Conservation (phyloP, 805 yeast genomes). For the Candida glaebosa region DNA sequence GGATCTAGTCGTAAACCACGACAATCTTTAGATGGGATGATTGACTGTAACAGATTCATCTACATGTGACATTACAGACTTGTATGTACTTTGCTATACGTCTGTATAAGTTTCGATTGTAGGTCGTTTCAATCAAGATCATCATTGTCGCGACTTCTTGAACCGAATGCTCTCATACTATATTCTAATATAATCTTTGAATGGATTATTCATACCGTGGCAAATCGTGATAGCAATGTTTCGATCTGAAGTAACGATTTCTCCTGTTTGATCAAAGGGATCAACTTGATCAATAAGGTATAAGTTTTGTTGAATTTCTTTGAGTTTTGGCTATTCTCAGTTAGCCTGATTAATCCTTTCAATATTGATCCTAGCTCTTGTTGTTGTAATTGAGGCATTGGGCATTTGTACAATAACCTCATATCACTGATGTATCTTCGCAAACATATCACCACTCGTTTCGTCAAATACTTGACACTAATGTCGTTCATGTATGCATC, state of each 20-base stretch:
- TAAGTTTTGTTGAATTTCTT: conserved; percentile 8
- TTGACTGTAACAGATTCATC: too few species aligned
- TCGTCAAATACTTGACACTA: conserved; percentile 39
- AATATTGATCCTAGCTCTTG: conserved; percentile 53
- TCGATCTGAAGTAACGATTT: conserved; percentile 3
- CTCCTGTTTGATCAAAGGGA: conserved; percentile 14
- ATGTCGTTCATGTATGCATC: conserved; percentile 16
- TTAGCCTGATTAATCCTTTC: conserved; percentile 27
- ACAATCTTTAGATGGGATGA: background rate
- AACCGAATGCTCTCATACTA: too few species aligned
- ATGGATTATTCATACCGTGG: too few species aligned
- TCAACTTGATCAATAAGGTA: conserved; percentile 14
- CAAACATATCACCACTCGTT: conserved; percentile 58
- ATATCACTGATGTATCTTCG: conserved; percentile 64
- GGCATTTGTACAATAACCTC: conserved; percentile 55
- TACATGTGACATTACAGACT: too few species aligned
- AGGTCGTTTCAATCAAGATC: too few species aligned
- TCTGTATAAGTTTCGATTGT: too few species aligned
- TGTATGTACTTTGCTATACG: too few species aligned
- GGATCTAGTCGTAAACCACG: background rate
- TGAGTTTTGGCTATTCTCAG: conserved; percentile 5
- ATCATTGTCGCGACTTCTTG: too few species aligned
- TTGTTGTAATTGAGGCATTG: conserved; percentile 64
- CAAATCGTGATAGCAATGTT: conserved; percentile 1
- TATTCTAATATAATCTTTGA: too few species aligned